Evolutionary conservation across 148 eudicot species (phyloP).

Genomic region (Chenopodium berlandieri): DNA sequence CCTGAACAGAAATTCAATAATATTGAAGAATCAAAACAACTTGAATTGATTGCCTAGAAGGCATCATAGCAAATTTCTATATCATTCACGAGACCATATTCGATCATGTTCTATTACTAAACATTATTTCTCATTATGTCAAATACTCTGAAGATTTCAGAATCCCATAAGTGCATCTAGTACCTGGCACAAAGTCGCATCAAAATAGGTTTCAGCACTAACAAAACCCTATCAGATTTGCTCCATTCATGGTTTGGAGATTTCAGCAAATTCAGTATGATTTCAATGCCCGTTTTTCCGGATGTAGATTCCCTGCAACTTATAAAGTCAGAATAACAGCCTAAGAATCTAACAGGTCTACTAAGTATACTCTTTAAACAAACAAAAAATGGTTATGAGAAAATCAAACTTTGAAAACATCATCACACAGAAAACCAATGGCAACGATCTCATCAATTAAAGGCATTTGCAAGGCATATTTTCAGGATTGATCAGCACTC

Average conservation of each 20-base stretch:
- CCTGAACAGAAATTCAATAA: constrained; percentile 29
- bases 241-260: constrained; percentile 58
- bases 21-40: not conserved
- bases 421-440: not conserved
- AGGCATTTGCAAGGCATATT: not conserved
- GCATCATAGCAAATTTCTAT: not conserved
- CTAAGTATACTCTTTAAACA: not conserved
- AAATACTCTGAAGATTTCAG: not conserved
- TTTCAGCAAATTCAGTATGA: constrained; percentile 60
- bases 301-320: constrained; percentile 46
- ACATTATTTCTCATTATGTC: not conserved
- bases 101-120: not conserved
- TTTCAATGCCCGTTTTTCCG: constrained; percentile 58
- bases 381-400: not conserved
- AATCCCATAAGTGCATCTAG: not conserved
- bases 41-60: not conserved
- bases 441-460: not conserved
- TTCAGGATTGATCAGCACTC: not conserved
- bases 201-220: constrained; percentile 52
- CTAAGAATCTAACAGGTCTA: not conserved
- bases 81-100: not conserved
- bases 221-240: constrained; percentile 47
- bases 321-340: constrained; percentile 8
- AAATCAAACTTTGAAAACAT: too few species aligned
- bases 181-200: constrained; percentile 93